Conservation (phyloP, 257 asterid genomes). For the Nicotiana undulata region DNA sequence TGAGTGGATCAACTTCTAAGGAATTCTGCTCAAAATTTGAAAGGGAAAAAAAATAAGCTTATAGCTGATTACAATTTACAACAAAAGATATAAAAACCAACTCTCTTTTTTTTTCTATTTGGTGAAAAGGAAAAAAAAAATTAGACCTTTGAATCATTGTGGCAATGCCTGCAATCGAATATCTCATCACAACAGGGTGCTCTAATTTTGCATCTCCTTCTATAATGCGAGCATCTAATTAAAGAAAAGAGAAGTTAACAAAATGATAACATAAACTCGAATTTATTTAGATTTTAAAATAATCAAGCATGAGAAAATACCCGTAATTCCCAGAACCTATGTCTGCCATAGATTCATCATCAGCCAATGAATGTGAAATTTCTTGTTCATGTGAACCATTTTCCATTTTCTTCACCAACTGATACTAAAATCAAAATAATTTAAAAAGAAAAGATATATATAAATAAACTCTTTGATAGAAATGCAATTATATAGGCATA, state of each 20-base stretch:
- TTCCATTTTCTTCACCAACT: not conserved
- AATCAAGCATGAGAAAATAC: not conserved
- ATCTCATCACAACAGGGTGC: conserved; percentile 70
- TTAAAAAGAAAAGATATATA: not conserved
- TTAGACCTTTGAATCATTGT: conserved; percentile 56
- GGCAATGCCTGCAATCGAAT: conserved; percentile 78
- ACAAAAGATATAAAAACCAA: not conserved
- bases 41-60: not conserved
- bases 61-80: not conserved
- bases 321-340: conserved; percentile 28
- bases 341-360: conserved; percentile 15
- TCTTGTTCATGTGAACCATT: not conserved
- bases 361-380: not conserved
- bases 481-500: no score
- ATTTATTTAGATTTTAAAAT: not conserved
- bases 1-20: conserved; percentile 42
- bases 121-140: not conserved
- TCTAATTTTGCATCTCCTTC: conserved; percentile 56
- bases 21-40: conserved; percentile 37
- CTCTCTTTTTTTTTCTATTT: no score
- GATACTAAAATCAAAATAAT: not conserved
- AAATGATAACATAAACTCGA: not conserved
- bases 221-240: conserved; percentile 57
- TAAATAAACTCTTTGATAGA: not conserved
- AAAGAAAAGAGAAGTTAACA: not conserved